Conservation (phyloP, 2,329 filamentous ascomycete genomes). For the Stagonosporopsis chrysanthemi region DNA sequence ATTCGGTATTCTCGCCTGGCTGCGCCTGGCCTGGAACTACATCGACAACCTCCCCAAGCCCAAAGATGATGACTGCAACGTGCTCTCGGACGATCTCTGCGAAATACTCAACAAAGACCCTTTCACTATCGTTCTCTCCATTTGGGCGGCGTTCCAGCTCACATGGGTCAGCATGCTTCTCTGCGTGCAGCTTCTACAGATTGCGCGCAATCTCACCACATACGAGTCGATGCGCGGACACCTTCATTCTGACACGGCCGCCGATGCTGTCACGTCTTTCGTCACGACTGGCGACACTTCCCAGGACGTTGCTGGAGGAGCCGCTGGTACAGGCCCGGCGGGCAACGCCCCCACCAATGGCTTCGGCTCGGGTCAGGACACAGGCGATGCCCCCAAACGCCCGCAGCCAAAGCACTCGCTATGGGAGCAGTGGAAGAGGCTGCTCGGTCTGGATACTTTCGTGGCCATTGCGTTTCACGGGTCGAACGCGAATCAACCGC, state of each 20-base stretch:
- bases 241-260: slow-evolving; percentile 63
- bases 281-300: slow-evolving; percentile 75
- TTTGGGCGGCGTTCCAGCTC: slow-evolving; percentile 85
- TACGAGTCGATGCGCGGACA: slow-evolving; percentile 95
- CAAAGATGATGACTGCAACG: slow-evolving; percentile 66
- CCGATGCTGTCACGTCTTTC: slow-evolving; percentile 71
- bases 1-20: slow-evolving; percentile 74
- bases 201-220: slow-evolving; percentile 91
- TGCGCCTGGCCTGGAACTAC: slow-evolving; percentile 77
- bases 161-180: slow-evolving; percentile 98
- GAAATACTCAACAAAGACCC: slow-evolving; percentile 78
- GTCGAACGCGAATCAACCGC: slow-evolving; percentile 58
- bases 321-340: slow-evolving; percentile 10
- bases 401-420: slow-evolving; percentile 69
- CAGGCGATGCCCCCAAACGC: slow-evolving; percentile 45
- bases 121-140: slow-evolving; percentile 79
- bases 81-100: slow-evolving; percentile 80
- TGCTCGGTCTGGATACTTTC: slow-evolving; percentile 92
- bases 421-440: slow-evolving; percentile 79
- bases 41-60: slow-evolving; percentile 66
- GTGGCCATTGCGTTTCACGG: slow-evolving; percentile 86
- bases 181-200: slow-evolving; percentile 90
- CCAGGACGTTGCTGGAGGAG: slow-evolving; percentile 59
- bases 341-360: slow-evolving; percentile 56
- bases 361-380: slow-evolving; percentile 67